Evolutionary conservation across 345 rosid genomes (phyloP).

Genomic region (Durio zibethinus): DNA sequence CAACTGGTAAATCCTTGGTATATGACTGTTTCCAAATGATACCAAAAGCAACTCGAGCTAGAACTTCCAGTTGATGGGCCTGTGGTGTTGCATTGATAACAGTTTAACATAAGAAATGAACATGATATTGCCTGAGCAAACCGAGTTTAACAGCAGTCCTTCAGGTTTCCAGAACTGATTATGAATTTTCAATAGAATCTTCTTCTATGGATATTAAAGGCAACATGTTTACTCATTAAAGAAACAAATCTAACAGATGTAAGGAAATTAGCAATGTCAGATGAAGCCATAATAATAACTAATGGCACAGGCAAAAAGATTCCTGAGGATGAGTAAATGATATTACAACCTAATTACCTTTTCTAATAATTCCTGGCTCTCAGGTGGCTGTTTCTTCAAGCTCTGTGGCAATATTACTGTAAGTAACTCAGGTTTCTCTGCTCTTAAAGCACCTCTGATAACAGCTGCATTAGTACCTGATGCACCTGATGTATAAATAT

Average conservation of each 20-base stretch:
- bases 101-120: background rate
- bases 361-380: slow-evolving; percentile 87
- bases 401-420: slow-evolving; percentile 93
- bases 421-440: slow-evolving; percentile 89
- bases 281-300: slow-evolving; percentile 1
- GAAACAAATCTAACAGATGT: background rate
- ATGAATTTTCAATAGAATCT: background rate
- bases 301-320: background rate
- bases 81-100: background rate
- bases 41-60: background rate
- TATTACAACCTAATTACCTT: slow-evolving; percentile 48
- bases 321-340: background rate
- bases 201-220: background rate
- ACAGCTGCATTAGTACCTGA: slow-evolving; percentile 98
- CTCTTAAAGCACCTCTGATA: slow-evolving; percentile 96
- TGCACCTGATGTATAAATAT: slow-evolving; percentile 96
- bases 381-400: slow-evolving; percentile 88
- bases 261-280: background rate
- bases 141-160: background rate
- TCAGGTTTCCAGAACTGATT: background rate
- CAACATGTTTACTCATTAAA: background rate
- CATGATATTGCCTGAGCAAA: background rate
- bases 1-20: background rate
- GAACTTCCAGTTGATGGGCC: background rate
- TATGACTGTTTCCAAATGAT: background rate